Evolutionary conservation across 2,329 filamentous ascomycete genomes (phyloP).

Genomic region (Penicillium vulpinum): DNA sequence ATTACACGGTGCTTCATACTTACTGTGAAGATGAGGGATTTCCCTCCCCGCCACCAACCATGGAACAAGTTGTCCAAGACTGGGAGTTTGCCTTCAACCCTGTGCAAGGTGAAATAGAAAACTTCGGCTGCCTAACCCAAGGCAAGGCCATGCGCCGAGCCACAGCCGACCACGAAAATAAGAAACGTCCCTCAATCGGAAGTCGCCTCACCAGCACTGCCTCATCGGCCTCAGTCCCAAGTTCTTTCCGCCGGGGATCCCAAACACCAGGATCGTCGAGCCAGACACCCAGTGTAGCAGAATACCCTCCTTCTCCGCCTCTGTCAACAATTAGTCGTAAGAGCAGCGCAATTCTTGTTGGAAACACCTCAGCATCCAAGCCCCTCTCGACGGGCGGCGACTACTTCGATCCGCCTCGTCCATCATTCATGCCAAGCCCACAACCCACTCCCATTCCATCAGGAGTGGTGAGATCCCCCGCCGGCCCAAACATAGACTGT

Average conservation of each 20-base stretch:
- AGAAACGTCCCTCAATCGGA: slow-evolving; percentile 43
- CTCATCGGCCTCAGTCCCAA: slow-evolving; percentile 37
- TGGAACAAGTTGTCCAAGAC: slow-evolving; percentile 66
- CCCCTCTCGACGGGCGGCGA: slow-evolving; percentile 17
- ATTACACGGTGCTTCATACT: slow-evolving; percentile 74
- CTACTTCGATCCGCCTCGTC: slow-evolving; percentile 15
- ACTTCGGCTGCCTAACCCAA: slow-evolving; percentile 61
- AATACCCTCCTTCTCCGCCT: slow-evolving; percentile 12
- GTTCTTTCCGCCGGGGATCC: slow-evolving; percentile 28
- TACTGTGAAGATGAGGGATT: slow-evolving; percentile 70
- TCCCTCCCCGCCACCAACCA: slow-evolving; percentile 69
- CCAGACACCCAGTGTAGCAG: slow-evolving; percentile 28
- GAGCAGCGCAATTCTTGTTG: slow-evolving; percentile 16
- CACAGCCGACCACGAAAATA: slow-evolving; percentile 38
- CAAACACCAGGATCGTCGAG: slow-evolving; percentile 29
- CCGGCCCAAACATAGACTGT: slow-evolving; percentile 33
- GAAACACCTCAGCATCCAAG: slow-evolving; percentile 15
- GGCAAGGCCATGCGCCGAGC: slow-evolving; percentile 66
- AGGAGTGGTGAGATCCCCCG: slow-evolving; percentile 27
- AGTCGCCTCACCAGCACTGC: slow-evolving; percentile 31
- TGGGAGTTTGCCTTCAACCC: slow-evolving; percentile 67
- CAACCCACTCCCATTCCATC: slow-evolving; percentile 6
- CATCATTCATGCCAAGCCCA: slow-evolving; percentile 7
- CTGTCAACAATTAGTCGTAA: background rate
- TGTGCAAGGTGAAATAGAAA: slow-evolving; percentile 66